Evolutionary conservation across 768 basidiomycete genomes (phyloP), one percentile per base, ranked within the genome.

Genomic region (Lanmaoa rubissima): DNA sequence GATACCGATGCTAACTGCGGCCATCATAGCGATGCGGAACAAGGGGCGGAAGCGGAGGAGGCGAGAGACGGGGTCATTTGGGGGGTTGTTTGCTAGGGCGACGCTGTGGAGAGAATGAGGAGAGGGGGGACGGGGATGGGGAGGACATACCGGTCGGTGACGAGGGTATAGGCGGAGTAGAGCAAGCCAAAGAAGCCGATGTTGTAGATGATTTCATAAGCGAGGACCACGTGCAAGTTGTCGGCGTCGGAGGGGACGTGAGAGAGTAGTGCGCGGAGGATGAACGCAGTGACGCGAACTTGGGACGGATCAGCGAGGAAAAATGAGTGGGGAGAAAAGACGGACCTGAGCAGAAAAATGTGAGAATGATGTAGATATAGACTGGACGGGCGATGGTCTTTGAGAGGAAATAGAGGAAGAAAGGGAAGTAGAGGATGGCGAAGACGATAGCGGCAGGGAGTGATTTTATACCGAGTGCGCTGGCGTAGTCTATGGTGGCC

Each of bases 161-260:
- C 61, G 36, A 75, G 69, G 44, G 58, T 62, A 26, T 71, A 73
- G 3, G 67, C 65, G 0, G 70, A 74, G 60, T 66, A 68, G 44
- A 68, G 51, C 1, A 68, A 12, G 46, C 67, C 60, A 34, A 72
- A 75, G 68, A 75, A 73, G 31, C 72, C 73, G 1, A 61, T 63
- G 58, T 69, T 73, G 62, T 74, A 74, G 17, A 75, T 40, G 53
- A 74, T 64, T 53, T 64, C 54, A 19, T 69, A 67, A 16, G 74
- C 67, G 31, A 74, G 50, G 24, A 72, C 28, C 11, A 69, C 11
- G 46, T 64, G 32, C 34, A 64, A 0, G 21, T 69, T 64, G 24
- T 70, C 13, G 1, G 59, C 67, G 7, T 67, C 70, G 24, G 65
- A 34, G 1, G 56, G 13, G 7, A 61, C 67, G 41, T 31, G 13